Base-by-base conservation (phyloP, 441 rosid genomes). In the Isatis lusitanica region DNA sequence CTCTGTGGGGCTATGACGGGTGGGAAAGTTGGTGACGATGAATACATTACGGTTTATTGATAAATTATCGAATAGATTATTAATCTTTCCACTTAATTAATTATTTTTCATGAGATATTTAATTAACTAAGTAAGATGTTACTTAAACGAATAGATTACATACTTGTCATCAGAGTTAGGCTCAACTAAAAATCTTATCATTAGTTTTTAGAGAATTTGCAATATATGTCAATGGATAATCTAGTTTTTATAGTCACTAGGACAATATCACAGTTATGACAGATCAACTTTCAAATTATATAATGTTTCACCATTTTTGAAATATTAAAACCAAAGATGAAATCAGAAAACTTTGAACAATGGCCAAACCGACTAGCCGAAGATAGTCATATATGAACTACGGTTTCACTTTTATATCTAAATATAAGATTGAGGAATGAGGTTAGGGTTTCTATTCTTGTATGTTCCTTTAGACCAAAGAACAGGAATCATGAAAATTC, bases 11-110 rank as follows among this genome's bases (percentile, higher is more conserved):
- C 61, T 76, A 42, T 7, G 48, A 40, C 75, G 50, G 76, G 76
- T 70, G 75, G 63, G 57, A 76, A 76, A 76, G 80, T 71, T 76
- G 80, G 76, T 76, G 80, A 76, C 80, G 63, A 42, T 48, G 80
- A 76, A 42, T 40, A 58, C 80, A 70, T 59, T 70, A 63, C 21
- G 76, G 13, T 71, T 50, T 71, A 24, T 40, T 56, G 24, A 47
- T 4, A 46, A 31, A 55, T 63, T 50, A 64, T 71, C 35, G n/a
- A 11, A 38, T 75, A 70, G 53, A 63, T 69, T 63, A 69, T 30
- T 28, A 70, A 55, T 57, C 39, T 70, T 46, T 40, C 66, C 66
- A 55, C 66, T 30, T 47, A 63, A 38, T 33, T 39, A 39, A 18
- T 31, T 59, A 9, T 30, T 26, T 30, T 40, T 44, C 10, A 47